These are phyloP conservation scores for Blastocystis sp. DNA, from an alignment of 352 stramenopile genomes.

Conservation along the genomic window DNA sequence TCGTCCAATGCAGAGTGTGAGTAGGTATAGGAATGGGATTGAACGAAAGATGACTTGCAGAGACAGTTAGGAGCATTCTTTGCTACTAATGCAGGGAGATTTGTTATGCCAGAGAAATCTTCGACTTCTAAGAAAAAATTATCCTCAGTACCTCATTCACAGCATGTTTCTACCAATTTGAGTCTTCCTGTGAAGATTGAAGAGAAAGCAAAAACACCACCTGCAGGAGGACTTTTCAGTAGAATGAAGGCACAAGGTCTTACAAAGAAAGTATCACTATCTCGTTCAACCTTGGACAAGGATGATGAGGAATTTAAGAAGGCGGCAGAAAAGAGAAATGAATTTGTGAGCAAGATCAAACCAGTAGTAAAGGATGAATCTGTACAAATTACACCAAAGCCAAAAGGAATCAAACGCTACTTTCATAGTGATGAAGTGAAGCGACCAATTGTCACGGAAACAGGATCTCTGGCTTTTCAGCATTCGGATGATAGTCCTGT, in stretches of 20 bases:
- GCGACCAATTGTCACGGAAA: not conserved
- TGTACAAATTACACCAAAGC: not conserved
- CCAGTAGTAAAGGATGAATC: not conserved
- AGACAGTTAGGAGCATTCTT: conserved; percentile 8
- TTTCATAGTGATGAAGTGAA: conserved; percentile 40
- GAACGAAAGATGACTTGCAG: not conserved
- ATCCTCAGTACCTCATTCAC: not conserved
- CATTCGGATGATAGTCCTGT: not conserved
- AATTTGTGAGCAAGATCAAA: conserved; percentile 39
- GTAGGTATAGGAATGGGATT: not conserved
- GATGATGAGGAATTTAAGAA: conserved; percentile 6
- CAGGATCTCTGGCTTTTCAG: not conserved
- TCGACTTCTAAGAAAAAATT: not conserved
- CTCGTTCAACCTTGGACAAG: not conserved
- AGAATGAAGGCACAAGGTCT: not conserved
- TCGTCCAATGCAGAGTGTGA: not conserved
- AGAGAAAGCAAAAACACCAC: not conserved
- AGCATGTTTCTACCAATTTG: not conserved
- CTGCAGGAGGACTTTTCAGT: not conserved
- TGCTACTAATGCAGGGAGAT: not conserved
- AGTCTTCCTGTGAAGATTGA: not conserved
- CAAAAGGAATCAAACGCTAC: conserved; percentile 50
- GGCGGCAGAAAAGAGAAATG: not conserved
- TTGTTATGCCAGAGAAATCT: not conserved
- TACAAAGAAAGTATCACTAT: not conserved